These are phyloP conservation scores for Anaeramoeba flamelloides DNA, from an alignment of 78 protist genomes.

Conservation along the genomic window DNA sequence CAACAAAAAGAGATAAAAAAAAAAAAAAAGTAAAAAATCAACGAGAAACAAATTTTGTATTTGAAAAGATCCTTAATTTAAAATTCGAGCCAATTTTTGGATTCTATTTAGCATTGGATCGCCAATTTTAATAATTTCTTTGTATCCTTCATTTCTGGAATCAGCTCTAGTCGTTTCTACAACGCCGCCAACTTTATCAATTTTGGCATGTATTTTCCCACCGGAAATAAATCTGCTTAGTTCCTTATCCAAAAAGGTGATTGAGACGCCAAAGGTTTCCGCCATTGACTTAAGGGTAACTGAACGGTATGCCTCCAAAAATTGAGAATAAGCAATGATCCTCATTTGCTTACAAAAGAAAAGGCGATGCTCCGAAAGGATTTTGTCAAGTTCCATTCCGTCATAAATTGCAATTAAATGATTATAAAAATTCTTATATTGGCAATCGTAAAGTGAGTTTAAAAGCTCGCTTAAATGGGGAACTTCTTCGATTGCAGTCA, in stretches of 20 bases:
- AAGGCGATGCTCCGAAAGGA: slow-evolving; percentile 42
- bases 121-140: slow-evolving; percentile 55
- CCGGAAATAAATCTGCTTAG: slow-evolving; percentile 61
- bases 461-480: slow-evolving; percentile 28
- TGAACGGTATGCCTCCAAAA: slow-evolving; percentile 66
- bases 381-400: slow-evolving; percentile 31
- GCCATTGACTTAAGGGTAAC: slow-evolving; percentile 73
- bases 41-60: too few species aligned
- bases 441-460: slow-evolving; percentile 56
- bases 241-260: slow-evolving; percentile 57
- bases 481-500: slow-evolving; percentile 24
- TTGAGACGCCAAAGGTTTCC: slow-evolving; percentile 57
- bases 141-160: slow-evolving; percentile 56
- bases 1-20: too few species aligned
- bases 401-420: slow-evolving; percentile 34
- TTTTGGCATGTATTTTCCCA: slow-evolving; percentile 63
- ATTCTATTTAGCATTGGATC: slow-evolving; percentile 75
- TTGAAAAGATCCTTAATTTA: too few species aligned
- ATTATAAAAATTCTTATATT: slow-evolving; percentile 44
- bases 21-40: too few species aligned
- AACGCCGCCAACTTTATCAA: slow-evolving; percentile 72
- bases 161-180: slow-evolving; percentile 73
- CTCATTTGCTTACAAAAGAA: slow-evolving; percentile 74
- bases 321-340: slow-evolving; percentile 63
- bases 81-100: slow-evolving; percentile 76